Evolutionary conservation across 1,139 yeast genomes (phyloP).

Genomic region (Candida pseudoviswanathii): DNA sequence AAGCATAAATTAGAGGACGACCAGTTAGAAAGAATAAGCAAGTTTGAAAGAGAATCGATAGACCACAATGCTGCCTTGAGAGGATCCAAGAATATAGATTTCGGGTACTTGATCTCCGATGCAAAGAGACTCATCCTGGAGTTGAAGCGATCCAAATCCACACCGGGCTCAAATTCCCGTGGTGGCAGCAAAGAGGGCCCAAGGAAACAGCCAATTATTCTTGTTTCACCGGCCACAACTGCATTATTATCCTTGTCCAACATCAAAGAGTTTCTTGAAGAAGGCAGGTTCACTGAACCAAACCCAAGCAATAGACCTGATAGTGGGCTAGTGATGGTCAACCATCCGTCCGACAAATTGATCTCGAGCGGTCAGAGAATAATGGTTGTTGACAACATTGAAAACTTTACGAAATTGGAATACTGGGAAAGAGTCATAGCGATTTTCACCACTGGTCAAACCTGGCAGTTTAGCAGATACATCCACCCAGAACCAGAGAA

Average conservation of each 20-base stretch:
- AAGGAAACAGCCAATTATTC: slow-evolving; percentile 81
- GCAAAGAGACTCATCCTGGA: slow-evolving; percentile 64
- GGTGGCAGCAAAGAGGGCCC: slow-evolving; percentile 13
- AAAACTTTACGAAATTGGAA: slow-evolving; percentile 88
- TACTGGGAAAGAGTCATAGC: slow-evolving; percentile 98
- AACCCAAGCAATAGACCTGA: slow-evolving; percentile 40
- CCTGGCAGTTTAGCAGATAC: slow-evolving; percentile 93
- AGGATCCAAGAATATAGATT: slow-evolving; percentile 76
- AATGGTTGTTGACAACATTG: slow-evolving; percentile 85
- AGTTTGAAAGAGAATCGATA: slow-evolving; percentile 65
- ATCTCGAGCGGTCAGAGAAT: slow-evolving; percentile 59
- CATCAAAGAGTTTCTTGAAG: slow-evolving; percentile 78
- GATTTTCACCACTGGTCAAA: slow-evolving; percentile 93
- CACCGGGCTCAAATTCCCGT: slow-evolving; percentile 15
- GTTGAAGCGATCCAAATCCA: slow-evolving; percentile 44
- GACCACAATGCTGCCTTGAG: slow-evolving; percentile 82
- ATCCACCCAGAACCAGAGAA: slow-evolving; percentile 79
- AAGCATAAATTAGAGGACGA: slow-evolving; percentile 52
- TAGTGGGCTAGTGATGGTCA: slow-evolving; percentile 51
- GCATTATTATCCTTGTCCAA: slow-evolving; percentile 80
- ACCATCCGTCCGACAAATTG: slow-evolving; percentile 58
- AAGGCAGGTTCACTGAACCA: slow-evolving; percentile 71
- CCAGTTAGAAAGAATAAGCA: slow-evolving; percentile 52
- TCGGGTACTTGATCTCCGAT: slow-evolving; percentile 71
- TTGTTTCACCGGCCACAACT: slow-evolving; percentile 93